A percentile compares a stretch with the other conserved stretches of the same genome.
These are phyloP conservation scores for Candida hispaniensis DNA, from an alignment of 805 yeast species.

Conservation along the genomic window DNA sequence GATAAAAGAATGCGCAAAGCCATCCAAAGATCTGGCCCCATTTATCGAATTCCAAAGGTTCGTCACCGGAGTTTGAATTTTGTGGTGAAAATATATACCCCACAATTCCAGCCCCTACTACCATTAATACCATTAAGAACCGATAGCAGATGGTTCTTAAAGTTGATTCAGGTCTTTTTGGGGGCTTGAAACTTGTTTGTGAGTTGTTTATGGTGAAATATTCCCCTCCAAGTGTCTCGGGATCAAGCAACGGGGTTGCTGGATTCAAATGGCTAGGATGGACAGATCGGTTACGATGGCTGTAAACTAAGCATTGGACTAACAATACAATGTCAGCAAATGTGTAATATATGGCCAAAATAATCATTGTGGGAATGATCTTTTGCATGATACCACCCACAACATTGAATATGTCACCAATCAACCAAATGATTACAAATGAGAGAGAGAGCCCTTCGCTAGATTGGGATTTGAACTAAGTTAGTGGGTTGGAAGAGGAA, in stretches of 20 bases:
- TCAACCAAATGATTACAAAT: constrained; percentile 82
- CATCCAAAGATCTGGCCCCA: constrained; percentile 83
- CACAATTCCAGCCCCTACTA: constrained; percentile 66
- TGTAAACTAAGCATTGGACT: constrained; percentile 74
- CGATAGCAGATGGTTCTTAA: constrained; percentile 21
- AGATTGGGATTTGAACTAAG: constrained; percentile 56
- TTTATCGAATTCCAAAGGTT: constrained; percentile 49
- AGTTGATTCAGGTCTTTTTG: constrained; percentile 16
- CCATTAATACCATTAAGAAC: constrained; percentile 48
- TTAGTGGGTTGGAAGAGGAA: too few relatives aligned
- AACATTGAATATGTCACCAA: constrained; percentile 90
- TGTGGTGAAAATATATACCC: constrained; percentile 73
- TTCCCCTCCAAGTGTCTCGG: constrained; percentile 53
- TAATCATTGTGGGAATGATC: constrained; percentile 87
- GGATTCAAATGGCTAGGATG: constrained; percentile 79
- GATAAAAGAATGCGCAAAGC: constrained; percentile 36
- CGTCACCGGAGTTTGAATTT: constrained; percentile 33
- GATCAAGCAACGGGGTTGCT: constrained; percentile 71
- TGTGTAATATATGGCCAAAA: constrained; percentile 86
- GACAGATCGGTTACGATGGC: constrained; percentile 43
- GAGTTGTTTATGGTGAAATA: too few relatives aligned
- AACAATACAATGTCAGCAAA: constrained; percentile 77
- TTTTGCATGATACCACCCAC: constrained; percentile 85
- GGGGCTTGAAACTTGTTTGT: constrained; percentile 4
- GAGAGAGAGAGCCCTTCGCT: constrained; percentile 83